Base-by-base conservation (phyloP, 371 early-diverging fungal genomes). In the Nematocida sp. region DNA sequence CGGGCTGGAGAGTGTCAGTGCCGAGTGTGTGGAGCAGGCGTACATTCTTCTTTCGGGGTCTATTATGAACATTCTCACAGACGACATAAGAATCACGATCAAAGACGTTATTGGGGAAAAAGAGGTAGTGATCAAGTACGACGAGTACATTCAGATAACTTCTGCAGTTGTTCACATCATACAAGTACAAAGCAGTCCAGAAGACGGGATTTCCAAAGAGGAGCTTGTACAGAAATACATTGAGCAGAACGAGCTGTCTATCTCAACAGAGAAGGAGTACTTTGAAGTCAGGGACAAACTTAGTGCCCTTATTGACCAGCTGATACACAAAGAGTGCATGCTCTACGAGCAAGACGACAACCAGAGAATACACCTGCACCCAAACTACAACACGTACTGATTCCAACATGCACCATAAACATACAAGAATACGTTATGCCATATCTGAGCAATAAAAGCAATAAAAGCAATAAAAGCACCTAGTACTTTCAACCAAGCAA, bases 61-160 rank as follows among this genome's bases (percentile, higher is more conserved):
- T 0, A 92, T 96, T 60, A 87, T 95, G 62, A 89, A 90, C 25
- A 88, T 97, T 17, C 89, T 92, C 79, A 87, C 88, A 77, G 94
- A 91, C 36, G 89, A 90, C 76, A 85, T 94, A 36, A 87, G 85
- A 78, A 21, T 81, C 17, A 43, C 49, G 11, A 63, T 63, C 78
- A 58, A 41, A 76, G 79, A 83, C 5, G 79, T 79, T 52, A 76
- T 80, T 5, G 82, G 82, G 32, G 76, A 77, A 45, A 84, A 85
- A 63, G 81, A 79, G 19, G 64, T 50, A 25, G 57, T 27, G 23
- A 62, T 80, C 19, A 74, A 53, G 31, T 76, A 38, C 48, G 80
- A 78, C 13, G 83, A 81, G 34, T 76, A 77, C 43, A 23, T 65
- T 7, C 77, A 64, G 62, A 67, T 81, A 27, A 77, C 74, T 1